These are phyloP conservation scores for Ajuga reptans DNA, from an alignment of 305 asterid genomes.

Conservation along the genomic window DNA sequence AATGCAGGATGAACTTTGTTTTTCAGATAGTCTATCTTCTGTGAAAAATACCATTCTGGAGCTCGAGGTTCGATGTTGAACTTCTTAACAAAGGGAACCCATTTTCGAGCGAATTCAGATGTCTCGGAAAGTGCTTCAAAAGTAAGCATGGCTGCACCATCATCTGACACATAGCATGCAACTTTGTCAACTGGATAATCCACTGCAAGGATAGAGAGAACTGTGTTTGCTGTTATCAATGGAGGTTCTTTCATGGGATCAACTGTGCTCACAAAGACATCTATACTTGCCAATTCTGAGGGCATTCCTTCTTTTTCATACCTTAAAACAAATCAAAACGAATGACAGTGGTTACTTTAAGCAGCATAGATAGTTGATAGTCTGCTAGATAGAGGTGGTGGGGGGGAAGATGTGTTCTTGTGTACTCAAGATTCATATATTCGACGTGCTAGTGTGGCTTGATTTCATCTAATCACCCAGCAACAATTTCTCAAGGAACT, in stretches of 20 bases:
- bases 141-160: slow-evolving; percentile 92
- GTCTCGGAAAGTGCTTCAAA: slow-evolving; percentile 84
- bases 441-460: background rate
- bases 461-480: background rate
- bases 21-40: slow-evolving; percentile 63
- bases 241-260: slow-evolving; percentile 96
- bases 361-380: background rate
- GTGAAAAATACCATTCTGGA: slow-evolving; percentile 79
- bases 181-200: slow-evolving; percentile 80
- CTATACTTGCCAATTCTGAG: slow-evolving; percentile 60
- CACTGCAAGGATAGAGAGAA: slow-evolving; percentile 76
- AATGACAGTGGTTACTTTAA: background rate
- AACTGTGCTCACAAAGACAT: slow-evolving; percentile 73
- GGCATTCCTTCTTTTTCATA: slow-evolving; percentile 75
- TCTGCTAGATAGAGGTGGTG: background rate
- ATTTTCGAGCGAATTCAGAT: slow-evolving; percentile 66
- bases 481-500: background rate
- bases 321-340: slow-evolving; percentile 29
- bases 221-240: slow-evolving; percentile 78
- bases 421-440: background rate
- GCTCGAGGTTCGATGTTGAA: slow-evolving; percentile 78
- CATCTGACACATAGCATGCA: slow-evolving; percentile 79
- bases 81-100: slow-evolving; percentile 86
- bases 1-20: slow-evolving; percentile 79
- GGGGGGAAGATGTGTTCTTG: background rate